Conservation (phyloP, 495 filamentous ascomycete species). For the Achaetomiella virescens region DNA sequence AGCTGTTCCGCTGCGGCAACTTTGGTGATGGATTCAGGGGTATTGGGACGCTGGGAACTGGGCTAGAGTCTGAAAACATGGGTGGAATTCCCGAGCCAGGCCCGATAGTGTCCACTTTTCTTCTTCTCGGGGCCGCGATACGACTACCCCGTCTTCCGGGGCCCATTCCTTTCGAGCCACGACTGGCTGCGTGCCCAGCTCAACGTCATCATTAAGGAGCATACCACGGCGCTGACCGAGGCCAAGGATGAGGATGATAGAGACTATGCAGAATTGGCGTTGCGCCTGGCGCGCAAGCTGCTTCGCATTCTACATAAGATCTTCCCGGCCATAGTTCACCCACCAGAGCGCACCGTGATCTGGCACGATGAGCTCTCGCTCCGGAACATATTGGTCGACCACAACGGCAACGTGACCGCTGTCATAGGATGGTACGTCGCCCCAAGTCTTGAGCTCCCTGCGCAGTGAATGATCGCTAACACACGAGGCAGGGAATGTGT, state of each 20-base stretch:
- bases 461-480: too few species aligned
- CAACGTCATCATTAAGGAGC: slow-evolving; percentile 25
- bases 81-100: slow-evolving; percentile 14
- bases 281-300: slow-evolving; percentile 25
- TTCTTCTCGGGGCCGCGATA: slow-evolving; percentile 26
- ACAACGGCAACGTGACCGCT: slow-evolving; percentile 37
- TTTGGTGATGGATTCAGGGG: slow-evolving; percentile 27
- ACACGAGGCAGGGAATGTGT: slow-evolving; percentile 46
- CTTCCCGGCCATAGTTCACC: slow-evolving; percentile 23
- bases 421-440: slow-evolving; percentile 27
- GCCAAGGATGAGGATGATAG: slow-evolving; percentile 19
- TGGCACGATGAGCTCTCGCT: slow-evolving; percentile 43
- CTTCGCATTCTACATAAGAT: slow-evolving; percentile 23
- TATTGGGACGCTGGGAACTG: slow-evolving; percentile 29
- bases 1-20: slow-evolving; percentile 24
- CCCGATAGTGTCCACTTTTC: slow-evolving; percentile 21
- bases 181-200: slow-evolving; percentile 28
- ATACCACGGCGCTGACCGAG: slow-evolving; percentile 15
- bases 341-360: slow-evolving; percentile 34
- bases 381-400: slow-evolving; percentile 47
- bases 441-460: too few species aligned
- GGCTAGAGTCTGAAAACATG: neutral
- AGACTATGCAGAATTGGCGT: slow-evolving; percentile 21
- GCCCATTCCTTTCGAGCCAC: slow-evolving; percentile 25
- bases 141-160: slow-evolving; percentile 23